Base-by-base conservation (phyloP, 805 yeast species). In the Metschnikowia koreensis region DNA sequence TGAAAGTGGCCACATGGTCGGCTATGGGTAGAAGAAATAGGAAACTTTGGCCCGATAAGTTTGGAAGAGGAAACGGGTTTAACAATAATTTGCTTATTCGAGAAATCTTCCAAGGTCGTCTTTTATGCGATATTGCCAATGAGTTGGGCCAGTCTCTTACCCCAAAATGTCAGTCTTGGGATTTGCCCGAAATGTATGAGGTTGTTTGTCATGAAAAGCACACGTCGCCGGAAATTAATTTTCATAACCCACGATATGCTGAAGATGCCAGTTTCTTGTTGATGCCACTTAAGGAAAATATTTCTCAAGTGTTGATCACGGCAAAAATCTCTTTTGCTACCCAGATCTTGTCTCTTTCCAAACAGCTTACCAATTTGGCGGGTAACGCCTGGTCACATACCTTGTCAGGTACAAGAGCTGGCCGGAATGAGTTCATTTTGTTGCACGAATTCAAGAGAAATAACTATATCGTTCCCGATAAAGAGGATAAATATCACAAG, bases 301-400 rank as follows among this genome's bases (percentile, higher is more conserved):
- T 81, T 37, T 67, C 72, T 11, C 84, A 84, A 62, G 88, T 93
- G 9, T 74, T 79, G 53, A 83, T 87, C 44, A 77, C 89, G 15
- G 89, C 91, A 2, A 87, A 87, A 50, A 75, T 94, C 51, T 91
- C 97, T 0, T 84, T 91, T 64, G 77, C 86, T 56, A 82, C 84
- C 50, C 98, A 94, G 69, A 85, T 94, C 52, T 71, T 94, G 48
- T 89, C 97, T 1, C 75, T 94, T 48, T 88, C 98, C 0, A 89
- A 89, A 60, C 97, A 92, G 64, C 76, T 94, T 62, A 94, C 99
- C 1, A 87, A 86, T 58, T 76, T 94, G 55, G 97, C 98, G 1
- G 99, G 99, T 61, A 94, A 94, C 67, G 93, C 97, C 0, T 94
- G 99, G 99, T 81, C 96, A 1, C 91, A 89, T 56, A 94, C 99